phyloP scores from a whole-genome alignment of 108 stramenopile genomes.

The Pseudonitzschia pungens region DNA sequence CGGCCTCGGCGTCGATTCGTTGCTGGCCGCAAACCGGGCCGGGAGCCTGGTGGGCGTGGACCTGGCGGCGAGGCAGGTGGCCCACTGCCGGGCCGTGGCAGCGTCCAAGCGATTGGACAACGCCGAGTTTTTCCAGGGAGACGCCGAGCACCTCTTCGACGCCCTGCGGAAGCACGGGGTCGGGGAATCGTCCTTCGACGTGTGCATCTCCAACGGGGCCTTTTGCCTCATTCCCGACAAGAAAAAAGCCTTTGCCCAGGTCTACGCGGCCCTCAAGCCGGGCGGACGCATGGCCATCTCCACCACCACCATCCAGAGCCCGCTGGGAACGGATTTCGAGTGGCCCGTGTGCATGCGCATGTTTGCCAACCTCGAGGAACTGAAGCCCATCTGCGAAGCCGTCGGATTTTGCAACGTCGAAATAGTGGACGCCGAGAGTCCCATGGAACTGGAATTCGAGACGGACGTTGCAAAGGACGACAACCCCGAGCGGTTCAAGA shows the following conservation, averaged over 20 bases:
- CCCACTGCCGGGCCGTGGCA: conserved; percentile 43
- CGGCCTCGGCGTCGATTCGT: conserved; percentile 62
- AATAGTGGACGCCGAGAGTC: conserved; percentile 47
- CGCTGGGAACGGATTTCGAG: conserved; percentile 35
- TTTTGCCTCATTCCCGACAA: conserved; percentile 76
- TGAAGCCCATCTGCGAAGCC: conserved; percentile 50
- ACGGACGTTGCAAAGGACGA: conserved; percentile 22
- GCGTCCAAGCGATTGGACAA: conserved; percentile 35
- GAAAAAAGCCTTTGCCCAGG: conserved; percentile 37
- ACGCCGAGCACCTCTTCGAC: conserved; percentile 72
- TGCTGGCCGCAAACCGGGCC: conserved; percentile 37
- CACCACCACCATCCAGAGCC: background rate
- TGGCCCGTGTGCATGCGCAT: conserved; percentile 70
- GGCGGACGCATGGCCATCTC: conserved; percentile 9
- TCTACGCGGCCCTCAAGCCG: background rate
- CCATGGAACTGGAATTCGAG: conserved; percentile 48
- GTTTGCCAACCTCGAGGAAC: conserved; percentile 45
- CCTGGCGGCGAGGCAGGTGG: conserved; percentile 46
- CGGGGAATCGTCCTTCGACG: conserved; percentile 30
- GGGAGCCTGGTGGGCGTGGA: conserved; percentile 58
- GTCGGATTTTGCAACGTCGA: conserved; percentile 51
- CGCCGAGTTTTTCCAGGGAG: conserved; percentile 68
- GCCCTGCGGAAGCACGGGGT: conserved; percentile 7
- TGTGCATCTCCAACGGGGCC: conserved; percentile 75
- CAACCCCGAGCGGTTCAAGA: conserved; percentile 40